Evolutionary conservation across 106 monocot genomes (phyloP), one percentile per base, ranked within the genome.

Genomic region (Phalaenopsis aphrodite): DNA sequence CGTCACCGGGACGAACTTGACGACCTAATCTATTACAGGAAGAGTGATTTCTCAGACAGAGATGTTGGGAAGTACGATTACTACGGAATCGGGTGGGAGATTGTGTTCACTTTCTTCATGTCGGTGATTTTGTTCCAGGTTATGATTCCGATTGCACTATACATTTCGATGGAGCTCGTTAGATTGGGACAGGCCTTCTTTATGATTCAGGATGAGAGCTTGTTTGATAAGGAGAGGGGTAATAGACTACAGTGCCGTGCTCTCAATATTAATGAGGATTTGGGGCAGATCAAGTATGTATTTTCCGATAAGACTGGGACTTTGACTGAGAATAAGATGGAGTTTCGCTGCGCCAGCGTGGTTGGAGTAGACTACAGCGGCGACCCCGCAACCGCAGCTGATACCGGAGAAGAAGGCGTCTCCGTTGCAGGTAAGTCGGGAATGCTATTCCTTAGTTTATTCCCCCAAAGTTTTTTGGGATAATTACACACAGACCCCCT

Each of bases 321-420:
- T 2, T 56, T 97, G 84, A 97, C 96, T 5, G 94, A 97, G 85
- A 97, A 97, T 81, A 94, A 94, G 85, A 94, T 97, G 96, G 94
- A 84, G 82, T 97, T 97, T 77, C 88, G 81, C 58, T 89, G 85
- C 66, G 86, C 89, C 5, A 87, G 88, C 72, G 82, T 96, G 41
- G 30, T 45, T 15, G 96, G 96, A 21, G 49, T 79, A 41, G 89
- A 93, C 83, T 95, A 87, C 79, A 78, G 85, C 55, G 24, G 55
- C 30, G 71, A 21, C 9, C 65, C 5, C 30, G 61, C 5, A 78
- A 48, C 52, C 8, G 49, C 5, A 21, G 1, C 36, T 24, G 30
- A 5, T 16, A 38, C 37, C 14, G 80, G n/a, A 41, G 73, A 74
- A 18, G 73, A 55, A 55, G 78, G 57, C 78, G 58, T 56, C 38